These are phyloP conservation scores for Apocynum venetum DNA, from an alignment of 257 asterid genomes.

Conservation along the genomic window DNA sequence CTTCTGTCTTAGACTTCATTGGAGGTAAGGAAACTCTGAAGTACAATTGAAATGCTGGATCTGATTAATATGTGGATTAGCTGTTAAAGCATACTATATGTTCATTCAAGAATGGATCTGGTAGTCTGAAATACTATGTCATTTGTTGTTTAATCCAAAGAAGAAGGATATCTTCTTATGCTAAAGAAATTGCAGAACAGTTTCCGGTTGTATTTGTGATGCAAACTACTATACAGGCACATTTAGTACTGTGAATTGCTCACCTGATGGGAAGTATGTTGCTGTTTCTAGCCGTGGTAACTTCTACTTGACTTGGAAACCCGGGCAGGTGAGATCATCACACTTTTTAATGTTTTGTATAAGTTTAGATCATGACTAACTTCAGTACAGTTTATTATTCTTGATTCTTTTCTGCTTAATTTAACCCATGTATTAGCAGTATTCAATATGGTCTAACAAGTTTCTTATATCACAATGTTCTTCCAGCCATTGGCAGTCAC, in stretches of 20 bases:
- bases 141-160: slow-evolving; percentile 9
- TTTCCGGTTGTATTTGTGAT: slow-evolving; percentile 97
- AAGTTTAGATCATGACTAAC: background rate
- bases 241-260: slow-evolving; percentile 83
- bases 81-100: background rate
- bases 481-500: slow-evolving; percentile 98
- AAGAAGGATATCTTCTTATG: slow-evolving; percentile 23
- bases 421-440: background rate
- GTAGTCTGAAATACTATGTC: background rate
- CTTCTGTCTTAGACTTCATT: background rate
- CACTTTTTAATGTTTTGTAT: background rate
- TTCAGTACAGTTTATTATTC: background rate
- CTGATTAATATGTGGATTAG: background rate
- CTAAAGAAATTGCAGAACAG: slow-evolving; percentile 80
- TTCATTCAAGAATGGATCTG: background rate
- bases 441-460: background rate
- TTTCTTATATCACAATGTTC: slow-evolving; percentile 4
- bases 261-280: slow-evolving; percentile 92
- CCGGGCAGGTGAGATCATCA: slow-evolving; percentile 78
- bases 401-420: slow-evolving; percentile 3
- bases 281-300: slow-evolving; percentile 99
- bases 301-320: slow-evolving; percentile 98
- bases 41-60: background rate
- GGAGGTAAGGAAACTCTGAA: background rate
- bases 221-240: slow-evolving; percentile 99